phyloP scores from a whole-genome alignment of 495 filamentous ascomycete species.

The Penicillium egyptiacum region DNA sequence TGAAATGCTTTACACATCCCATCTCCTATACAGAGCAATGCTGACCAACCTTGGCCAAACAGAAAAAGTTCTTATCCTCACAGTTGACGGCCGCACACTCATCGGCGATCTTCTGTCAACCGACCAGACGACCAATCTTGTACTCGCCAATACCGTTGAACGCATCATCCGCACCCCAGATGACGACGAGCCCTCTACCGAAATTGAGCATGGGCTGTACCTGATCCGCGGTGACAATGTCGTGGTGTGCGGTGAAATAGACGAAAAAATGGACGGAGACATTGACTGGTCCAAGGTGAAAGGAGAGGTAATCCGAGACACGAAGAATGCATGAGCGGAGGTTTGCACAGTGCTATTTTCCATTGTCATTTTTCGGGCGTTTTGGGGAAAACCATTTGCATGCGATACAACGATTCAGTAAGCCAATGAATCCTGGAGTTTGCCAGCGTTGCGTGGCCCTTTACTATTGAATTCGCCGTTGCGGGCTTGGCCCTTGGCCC shows the following conservation, averaged over 20 bases:
- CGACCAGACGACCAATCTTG: conserved; percentile 91
- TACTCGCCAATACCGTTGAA: conserved; percentile 81
- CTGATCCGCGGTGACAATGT: conserved; percentile 94
- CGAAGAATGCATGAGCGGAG: conserved; percentile 68
- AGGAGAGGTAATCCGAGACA: conserved; percentile 77
- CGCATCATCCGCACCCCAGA: conserved; percentile 83
- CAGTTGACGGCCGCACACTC: conserved; percentile 86
- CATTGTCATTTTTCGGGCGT: conserved; percentile 18
- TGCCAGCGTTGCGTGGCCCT: conserved; percentile 3
- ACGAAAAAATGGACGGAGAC: conserved; percentile 80
- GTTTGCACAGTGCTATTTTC: conserved; percentile 7
- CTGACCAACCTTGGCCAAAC: conserved; percentile 16
- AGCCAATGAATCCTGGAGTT: conserved; percentile 10
- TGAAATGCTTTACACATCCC: too few relatives aligned
- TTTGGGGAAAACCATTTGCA: conserved; percentile 22
- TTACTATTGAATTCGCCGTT: not conserved
- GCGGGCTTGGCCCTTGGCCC: conserved; percentile 7
- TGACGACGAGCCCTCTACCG: conserved; percentile 74
- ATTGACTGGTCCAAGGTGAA: conserved; percentile 92
- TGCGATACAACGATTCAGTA: conserved; percentile 14
- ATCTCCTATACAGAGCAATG: conserved; percentile 18
- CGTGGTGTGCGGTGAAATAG: conserved; percentile 82
- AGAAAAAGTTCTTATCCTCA: conserved; percentile 93
- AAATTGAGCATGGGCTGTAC: conserved; percentile 85
- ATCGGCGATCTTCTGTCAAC: conserved; percentile 80